Evolutionary conservation across 345 rosid species (phyloP).

Genomic region (Hibiscus syriacus): DNA sequence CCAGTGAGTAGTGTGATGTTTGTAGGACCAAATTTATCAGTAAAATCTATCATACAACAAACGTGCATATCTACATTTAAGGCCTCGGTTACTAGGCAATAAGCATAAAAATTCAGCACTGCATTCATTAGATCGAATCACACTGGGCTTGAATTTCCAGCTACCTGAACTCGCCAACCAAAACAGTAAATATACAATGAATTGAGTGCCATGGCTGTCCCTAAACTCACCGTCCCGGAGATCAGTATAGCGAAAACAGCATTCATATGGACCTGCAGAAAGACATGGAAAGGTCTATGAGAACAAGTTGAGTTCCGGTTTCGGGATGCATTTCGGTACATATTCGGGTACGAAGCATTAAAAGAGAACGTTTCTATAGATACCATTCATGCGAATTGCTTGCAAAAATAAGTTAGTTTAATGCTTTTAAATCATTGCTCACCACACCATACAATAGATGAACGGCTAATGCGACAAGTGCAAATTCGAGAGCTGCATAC

Average conservation of each 20-base stretch:
- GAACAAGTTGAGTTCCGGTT: not conserved
- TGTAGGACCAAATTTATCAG: too few relatives aligned
- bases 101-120: not conserved
- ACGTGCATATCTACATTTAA: not conserved
- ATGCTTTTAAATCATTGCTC: constrained; percentile 20
- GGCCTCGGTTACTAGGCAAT: not conserved
- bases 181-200: constrained; percentile 42
- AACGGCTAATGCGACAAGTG: constrained; percentile 54
- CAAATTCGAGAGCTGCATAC: constrained; percentile 85
- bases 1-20: too few relatives aligned
- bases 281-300: not conserved
- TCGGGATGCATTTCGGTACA: not conserved
- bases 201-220: constrained; percentile 65
- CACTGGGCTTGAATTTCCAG: constrained; percentile 39
- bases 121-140: constrained; percentile 16
- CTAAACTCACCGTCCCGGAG: constrained; percentile 67
- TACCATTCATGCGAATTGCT: not conserved
- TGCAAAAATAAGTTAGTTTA: not conserved
- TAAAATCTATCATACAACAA: not conserved
- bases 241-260: constrained; percentile 57
- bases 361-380: not conserved
- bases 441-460: constrained; percentile 61
- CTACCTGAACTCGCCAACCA: constrained; percentile 36
- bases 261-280: constrained; percentile 55
- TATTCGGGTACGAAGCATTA: not conserved